Conservation (phyloP, 768 basidiomycete species). For the Calocera cornea region DNA sequence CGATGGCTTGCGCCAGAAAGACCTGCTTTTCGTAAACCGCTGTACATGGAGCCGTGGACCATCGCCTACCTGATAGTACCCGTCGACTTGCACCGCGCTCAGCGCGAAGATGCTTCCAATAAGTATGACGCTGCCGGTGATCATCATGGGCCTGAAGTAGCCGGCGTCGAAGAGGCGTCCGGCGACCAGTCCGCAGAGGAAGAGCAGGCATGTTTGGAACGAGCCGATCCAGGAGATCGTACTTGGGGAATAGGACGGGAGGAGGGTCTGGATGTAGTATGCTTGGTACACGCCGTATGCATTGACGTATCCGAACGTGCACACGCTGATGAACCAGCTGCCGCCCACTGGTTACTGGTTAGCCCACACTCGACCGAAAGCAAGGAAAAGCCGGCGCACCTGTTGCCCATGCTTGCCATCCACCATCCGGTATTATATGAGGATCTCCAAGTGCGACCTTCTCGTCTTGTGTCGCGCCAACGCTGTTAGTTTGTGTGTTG, state of each 20-base stretch:
- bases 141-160: conserved; percentile 30
- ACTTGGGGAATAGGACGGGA: conserved; percentile 18
- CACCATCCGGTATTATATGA: background rate
- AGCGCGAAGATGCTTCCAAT: conserved; percentile 35
- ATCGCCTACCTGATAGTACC: conserved; percentile 32
- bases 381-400: background rate
- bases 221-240: conserved; percentile 26
- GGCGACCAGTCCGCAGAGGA: conserved; percentile 18
- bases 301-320: conserved; percentile 16
- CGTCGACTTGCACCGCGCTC: conserved; percentile 31
- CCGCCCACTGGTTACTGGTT: background rate
- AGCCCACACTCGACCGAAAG: background rate
- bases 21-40: conserved; percentile 24
- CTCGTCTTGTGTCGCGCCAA: background rate
- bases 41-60: background rate
- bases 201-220: conserved; percentile 24
- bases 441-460: background rate
- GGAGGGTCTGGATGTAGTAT: conserved; percentile 15
- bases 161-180: conserved; percentile 26
- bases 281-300: conserved; percentile 19
- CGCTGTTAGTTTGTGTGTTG: background rate
- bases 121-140: conserved; percentile 34
- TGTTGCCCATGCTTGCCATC: background rate
- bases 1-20: conserved; percentile 40
- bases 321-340: background rate